Evolutionary conservation across 2,329 filamentous ascomycete genomes (phyloP), one percentile per base, ranked within the genome.

Genomic region (Beauveria sp.): DNA sequence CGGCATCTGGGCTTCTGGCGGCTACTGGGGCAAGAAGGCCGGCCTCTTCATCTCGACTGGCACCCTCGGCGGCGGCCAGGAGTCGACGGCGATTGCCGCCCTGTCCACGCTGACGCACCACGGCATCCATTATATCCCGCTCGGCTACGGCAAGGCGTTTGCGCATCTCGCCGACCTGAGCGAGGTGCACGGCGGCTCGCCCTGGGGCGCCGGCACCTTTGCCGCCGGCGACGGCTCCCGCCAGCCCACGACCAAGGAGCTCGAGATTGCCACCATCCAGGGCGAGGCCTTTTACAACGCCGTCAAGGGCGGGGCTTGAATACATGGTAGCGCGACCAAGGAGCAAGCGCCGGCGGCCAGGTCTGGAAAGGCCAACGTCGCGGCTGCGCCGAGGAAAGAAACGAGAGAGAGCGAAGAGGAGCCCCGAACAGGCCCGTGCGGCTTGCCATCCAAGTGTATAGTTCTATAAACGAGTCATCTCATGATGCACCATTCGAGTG

Each of bases 181-280:
- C 34, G 92, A 97, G 81, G 82, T 95, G 65, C 90, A 90, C 73
- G 95, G 95, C 71, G 95, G 95, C 64, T 86, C 83, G 64, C 82
- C 95, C 45, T 99, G 95, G 95, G 95, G 93, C 70, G 93, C 93
- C 40, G 95, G 95, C 72, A 96, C 93, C 66, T 96, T 96, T 69
- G 81, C 93, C 65, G 86, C 73, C 64, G 80, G 72, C 63, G 91
- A 97, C 69, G 95, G 95, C 69, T 91, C 88, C 63, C 88, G 95
- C 71, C 87, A 93, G 81, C 95, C 95, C 55, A 79, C 81, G 18
- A 72, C 78, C 9, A 81, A 85, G 68, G 95, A 99, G 81, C 78
- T 96, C 65, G 81, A 89, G 75, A 72, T 98, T 65, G 95, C 95
- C 63, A 82, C 80, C 65, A 83, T 83, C 68, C 95, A 99, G 80